Conservation (phyloP, 148 eudicot species). For the Camellia lanceoleosa region DNA sequence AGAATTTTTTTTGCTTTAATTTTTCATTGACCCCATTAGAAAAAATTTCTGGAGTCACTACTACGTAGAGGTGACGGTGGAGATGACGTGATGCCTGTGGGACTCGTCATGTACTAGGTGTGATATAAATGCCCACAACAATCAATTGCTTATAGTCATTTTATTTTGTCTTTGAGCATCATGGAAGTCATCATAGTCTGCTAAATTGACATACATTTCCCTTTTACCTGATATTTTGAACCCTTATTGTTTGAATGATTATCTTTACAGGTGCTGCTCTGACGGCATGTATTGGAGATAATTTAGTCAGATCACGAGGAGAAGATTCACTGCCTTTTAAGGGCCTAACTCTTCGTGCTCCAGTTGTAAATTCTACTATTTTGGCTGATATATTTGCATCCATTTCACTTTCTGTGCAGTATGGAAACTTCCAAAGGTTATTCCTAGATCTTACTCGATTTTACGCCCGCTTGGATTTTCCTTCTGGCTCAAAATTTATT, state of each 20-base stretch:
- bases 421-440: constrained; percentile 75
- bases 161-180: not conserved
- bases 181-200: not conserved
- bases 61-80: too few species aligned
- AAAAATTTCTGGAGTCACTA: too few species aligned
- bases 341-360: constrained; percentile 39
- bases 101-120: too few species aligned
- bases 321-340: constrained; percentile 38
- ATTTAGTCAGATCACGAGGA: constrained; percentile 35
- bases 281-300: constrained; percentile 59
- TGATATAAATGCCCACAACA: too few species aligned
- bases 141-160: not conserved
- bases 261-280: constrained; percentile 56
- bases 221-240: not conserved
- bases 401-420: constrained; percentile 65
- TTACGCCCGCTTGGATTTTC: constrained; percentile 60
- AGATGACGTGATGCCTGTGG: too few species aligned
- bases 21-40: too few species aligned
- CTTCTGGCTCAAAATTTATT: constrained; percentile 73
- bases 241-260: not conserved
- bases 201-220: not conserved
- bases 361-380: constrained; percentile 47
- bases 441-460: constrained; percentile 70
- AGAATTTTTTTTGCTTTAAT: too few species aligned
- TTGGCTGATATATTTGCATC: constrained; percentile 64